Conservation (phyloP, 768 basidiomycete genomes). For the Porphyrellus cyaneotinctus region DNA sequence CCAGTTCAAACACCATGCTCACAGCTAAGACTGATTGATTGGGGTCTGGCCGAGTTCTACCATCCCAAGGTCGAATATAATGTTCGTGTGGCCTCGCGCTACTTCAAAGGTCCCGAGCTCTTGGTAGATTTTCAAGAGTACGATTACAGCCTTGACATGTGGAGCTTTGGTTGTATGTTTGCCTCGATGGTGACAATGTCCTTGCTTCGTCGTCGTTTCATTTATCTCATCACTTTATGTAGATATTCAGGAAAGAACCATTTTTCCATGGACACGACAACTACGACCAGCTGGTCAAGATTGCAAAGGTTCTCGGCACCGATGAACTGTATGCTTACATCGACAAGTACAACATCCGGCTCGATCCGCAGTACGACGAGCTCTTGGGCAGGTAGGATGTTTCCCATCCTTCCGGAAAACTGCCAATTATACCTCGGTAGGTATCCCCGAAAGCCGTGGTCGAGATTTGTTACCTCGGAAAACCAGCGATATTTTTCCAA, state of each 20-base stretch:
- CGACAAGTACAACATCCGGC: constrained; percentile 92
- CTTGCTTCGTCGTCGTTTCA: background rate
- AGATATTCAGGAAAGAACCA: constrained; percentile 99
- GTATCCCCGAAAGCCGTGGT: constrained; percentile 94
- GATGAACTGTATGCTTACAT: constrained; percentile 91
- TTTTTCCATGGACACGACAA: constrained; percentile 99
- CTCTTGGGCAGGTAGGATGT: constrained; percentile 71
- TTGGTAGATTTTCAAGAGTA: constrained; percentile 98
- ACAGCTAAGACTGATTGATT: constrained; percentile 93
- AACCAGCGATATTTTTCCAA: constrained; percentile 96
- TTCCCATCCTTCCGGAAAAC: constrained; percentile 5
- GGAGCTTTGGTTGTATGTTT: constrained; percentile 99
- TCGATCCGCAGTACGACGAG: constrained; percentile 95
- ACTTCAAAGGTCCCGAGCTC: constrained; percentile 97
- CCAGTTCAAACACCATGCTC: constrained; percentile 11
- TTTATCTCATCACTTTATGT: constrained; percentile 1
- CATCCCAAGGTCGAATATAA: constrained; percentile 98
- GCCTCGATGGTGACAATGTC: constrained; percentile 81
- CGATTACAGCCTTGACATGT: constrained; percentile 97
- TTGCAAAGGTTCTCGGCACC: constrained; percentile 95
- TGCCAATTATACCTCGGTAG: constrained; percentile 34
- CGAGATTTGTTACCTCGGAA: constrained; percentile 90
- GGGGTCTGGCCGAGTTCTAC: constrained; percentile 98
- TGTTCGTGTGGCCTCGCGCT: constrained; percentile 93
- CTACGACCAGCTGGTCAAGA: constrained; percentile 97